Percentiles rank a stretch among this genome's conserved stretches.
Conservation (phyloP, 2,329 filamentous ascomycete species). For the Monosporascus sp. region DNA sequence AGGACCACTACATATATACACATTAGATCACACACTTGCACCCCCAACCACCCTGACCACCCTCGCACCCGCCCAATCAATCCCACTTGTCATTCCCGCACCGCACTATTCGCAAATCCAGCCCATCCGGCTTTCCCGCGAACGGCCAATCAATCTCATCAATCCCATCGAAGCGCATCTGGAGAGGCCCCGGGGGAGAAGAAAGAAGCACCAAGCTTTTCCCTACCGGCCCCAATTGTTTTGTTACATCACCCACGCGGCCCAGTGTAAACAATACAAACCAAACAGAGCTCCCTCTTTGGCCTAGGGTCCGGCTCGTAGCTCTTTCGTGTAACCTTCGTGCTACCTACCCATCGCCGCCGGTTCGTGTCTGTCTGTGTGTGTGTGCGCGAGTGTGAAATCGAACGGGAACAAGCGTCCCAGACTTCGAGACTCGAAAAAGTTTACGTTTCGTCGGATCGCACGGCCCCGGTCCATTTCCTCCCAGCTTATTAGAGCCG, state of each 20-base stretch:
- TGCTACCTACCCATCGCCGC: neutral
- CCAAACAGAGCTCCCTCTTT: conserved; percentile 11
- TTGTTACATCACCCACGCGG: neutral
- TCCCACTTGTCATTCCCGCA: neutral
- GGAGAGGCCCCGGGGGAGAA: conserved; percentile 21
- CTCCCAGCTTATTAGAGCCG: neutral
- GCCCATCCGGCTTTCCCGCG: conserved; percentile 9
- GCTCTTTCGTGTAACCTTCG: neutral
- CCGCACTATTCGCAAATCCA: conserved; percentile 1
- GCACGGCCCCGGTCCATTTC: neutral
- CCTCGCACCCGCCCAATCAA: neutral
- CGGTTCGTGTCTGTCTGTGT: neutral
- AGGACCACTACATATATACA: neutral
- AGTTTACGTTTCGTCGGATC: neutral
- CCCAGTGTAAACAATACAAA: conserved; percentile 19
- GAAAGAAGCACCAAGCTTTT: neutral
- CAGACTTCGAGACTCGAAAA: neutral
- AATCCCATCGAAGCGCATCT: conserved; percentile 24
- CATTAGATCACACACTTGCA: neutral
- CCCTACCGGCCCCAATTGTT: neutral
- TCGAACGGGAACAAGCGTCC: neutral
- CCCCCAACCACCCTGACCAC: neutral
- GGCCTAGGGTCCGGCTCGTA: neutral
- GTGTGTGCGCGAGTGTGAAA: neutral
- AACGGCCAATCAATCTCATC: conserved; percentile 26